Evolutionary conservation across 768 basidiomycete species (phyloP).

Genomic region (Leucocoprinus birnbaumii): DNA sequence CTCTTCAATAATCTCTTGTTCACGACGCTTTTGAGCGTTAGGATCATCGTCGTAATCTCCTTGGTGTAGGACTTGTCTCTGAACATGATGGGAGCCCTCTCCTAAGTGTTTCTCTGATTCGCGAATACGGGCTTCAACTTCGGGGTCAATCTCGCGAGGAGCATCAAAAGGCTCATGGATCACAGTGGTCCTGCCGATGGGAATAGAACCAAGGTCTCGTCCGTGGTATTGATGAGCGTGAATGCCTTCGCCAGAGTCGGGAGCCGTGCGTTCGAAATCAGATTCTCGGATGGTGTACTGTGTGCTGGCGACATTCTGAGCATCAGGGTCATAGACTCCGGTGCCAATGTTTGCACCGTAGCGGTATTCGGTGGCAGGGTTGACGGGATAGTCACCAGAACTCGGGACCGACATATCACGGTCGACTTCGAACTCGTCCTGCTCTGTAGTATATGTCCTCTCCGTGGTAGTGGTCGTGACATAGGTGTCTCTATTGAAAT

Average conservation of each 20-base stretch:
- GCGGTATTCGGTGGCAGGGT: neutral
- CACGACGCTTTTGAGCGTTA: neutral
- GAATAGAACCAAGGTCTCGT: neutral
- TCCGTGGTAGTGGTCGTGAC: neutral
- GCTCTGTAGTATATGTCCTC: neutral
- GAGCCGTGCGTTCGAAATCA: neutral
- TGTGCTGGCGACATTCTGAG: neutral
- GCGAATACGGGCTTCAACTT: neutral
- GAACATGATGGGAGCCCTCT: neutral
- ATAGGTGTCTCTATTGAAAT: neutral
- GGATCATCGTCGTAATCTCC: neutral
- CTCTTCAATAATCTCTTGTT: too few species aligned
- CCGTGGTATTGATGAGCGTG: conserved; percentile 1
- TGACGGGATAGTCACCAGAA: neutral
- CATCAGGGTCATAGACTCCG: neutral
- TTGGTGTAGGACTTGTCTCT: neutral
- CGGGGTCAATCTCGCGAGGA: neutral
- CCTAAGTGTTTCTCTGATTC: neutral
- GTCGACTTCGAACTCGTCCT: neutral
- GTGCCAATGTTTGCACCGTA: neutral
- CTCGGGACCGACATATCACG: neutral
- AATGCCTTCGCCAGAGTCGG: conserved; percentile 4
- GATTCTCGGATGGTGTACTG: neutral
- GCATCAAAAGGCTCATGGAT: neutral
- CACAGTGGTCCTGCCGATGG: neutral